Evolutionary conservation across 129 eudicot genomes (phyloP).

Genomic region (Heracleum sosnowskyi): DNA sequence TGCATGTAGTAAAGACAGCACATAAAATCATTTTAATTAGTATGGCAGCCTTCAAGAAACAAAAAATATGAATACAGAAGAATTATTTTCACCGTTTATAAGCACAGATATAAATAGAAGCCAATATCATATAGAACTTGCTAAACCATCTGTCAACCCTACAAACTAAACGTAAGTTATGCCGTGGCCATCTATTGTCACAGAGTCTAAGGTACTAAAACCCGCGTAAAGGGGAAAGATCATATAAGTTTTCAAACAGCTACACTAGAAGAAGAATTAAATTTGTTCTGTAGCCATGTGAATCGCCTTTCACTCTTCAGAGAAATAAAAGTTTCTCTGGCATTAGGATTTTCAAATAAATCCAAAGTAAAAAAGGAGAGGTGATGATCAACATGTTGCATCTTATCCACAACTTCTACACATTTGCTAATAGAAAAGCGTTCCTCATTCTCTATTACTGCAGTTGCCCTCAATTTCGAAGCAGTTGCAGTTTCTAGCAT

Average conservation of each 20-base stretch:
- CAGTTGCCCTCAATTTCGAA: constrained; percentile 59
- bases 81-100: neutral
- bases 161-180: constrained; percentile 12
- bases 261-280: constrained; percentile 23
- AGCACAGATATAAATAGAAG: neutral
- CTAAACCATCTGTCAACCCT: neutral
- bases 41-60: constrained; percentile 1
- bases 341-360: constrained; percentile 37
- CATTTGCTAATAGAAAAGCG: constrained; percentile 51
- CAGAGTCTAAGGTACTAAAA: neutral
- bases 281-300: constrained; percentile 43
- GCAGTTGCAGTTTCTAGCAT: constrained; percentile 36
- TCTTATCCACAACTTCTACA: constrained; percentile 41
- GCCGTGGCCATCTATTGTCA: neutral
- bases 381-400: constrained; percentile 45
- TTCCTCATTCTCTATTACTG: constrained; percentile 40
- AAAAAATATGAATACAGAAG: neutral
- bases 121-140: neutral
- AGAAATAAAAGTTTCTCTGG: constrained; percentile 42
- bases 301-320: constrained; percentile 36
- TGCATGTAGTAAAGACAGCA: neutral
- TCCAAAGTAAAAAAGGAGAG: constrained; percentile 47
- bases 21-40: neutral
- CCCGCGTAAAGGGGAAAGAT: neutral
- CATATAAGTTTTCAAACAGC: constrained; percentile 15